These are phyloP conservation scores for Eucalyptus leucophloia DNA, from an alignment of 345 rosid genomes.

Conservation along the genomic window DNA sequence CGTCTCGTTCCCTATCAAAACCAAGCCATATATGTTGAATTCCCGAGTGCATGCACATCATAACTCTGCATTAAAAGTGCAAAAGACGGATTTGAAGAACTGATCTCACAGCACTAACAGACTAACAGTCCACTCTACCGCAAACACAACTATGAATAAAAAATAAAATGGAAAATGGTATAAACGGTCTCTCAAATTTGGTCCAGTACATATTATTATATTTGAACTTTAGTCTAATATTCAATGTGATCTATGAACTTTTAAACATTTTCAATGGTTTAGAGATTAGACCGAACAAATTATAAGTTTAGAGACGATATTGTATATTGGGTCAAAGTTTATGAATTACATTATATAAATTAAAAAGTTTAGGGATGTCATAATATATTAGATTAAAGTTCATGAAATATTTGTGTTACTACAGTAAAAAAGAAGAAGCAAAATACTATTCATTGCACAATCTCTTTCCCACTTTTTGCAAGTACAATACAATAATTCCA, in stretches of 20 bases:
- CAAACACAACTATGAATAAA: neutral
- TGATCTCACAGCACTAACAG: neutral
- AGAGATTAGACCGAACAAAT: neutral
- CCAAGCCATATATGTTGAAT: neutral
- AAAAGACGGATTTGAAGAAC: neutral
- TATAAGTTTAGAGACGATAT: accelerated
- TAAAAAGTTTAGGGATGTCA: neutral
- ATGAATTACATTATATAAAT: neutral
- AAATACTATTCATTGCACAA: neutral
- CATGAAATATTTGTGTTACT: neutral
- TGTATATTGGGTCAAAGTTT: neutral
- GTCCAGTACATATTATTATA: accelerated
- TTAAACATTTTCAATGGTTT: neutral
- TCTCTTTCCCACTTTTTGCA: neutral
- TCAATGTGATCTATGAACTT: neutral
- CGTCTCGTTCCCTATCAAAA: neutral
- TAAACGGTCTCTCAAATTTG: neutral
- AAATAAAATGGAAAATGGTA: neutral
- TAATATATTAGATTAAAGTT: neutral
- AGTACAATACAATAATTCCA: neutral
- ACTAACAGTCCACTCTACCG: neutral
- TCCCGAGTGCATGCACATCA: neutral
- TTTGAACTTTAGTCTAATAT: neutral
- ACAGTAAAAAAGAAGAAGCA: neutral
- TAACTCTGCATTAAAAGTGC: neutral